Evolutionary conservation across 805 yeast genomes (phyloP), one percentile per base, ranked within the genome.

Genomic region (Metschnikowia continentalis): DNA sequence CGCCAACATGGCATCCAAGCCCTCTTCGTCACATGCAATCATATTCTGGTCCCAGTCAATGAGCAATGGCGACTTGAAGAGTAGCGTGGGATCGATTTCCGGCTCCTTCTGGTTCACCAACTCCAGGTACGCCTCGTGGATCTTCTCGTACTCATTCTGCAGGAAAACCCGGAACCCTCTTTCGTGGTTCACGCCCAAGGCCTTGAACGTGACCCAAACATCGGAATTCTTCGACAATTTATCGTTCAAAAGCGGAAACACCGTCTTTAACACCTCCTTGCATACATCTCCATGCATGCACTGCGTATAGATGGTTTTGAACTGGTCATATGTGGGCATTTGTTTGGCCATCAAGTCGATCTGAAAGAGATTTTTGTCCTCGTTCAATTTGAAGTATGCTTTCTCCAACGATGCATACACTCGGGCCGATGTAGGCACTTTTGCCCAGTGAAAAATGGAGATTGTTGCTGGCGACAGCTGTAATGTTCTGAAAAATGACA

Each of bases 41-140:
- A 68, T 42, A 55, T 69, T 65, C 57, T 74, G 77, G 56, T 74
- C 78, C 78, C 78, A 74, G 59, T 74, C 78, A 35, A 73, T 67
- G n/a, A 74, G 64, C 56, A 74, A 68, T 0, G 78, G 78, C 2
- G 77, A 70, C 46, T 54, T 53, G 60, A 74, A 74, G 10, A 74
- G 61, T 33, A 69, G 67, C 17, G 65, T 56, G 4, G 76, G 69
- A 47, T 63, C 63, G 36, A 64, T 59, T 5, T 63, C 66, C 10
- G 63, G 63, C 22, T 65, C 64, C 8, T 60, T 58, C 17, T 61
- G 59, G 39, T 55, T 60, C 23, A 64, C 59, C 23, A 65, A 60
- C 14, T 52, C 54, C 39, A 52, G 47, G 56, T 71, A 74, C 1
- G 74, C 71, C 51, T 73, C 75, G 49, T 64, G 64, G 35, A 74